Evolutionary conservation across 305 asterid genomes (phyloP), one percentile per base, ranked within the genome.

Genomic region (Solanum hybrid): DNA sequence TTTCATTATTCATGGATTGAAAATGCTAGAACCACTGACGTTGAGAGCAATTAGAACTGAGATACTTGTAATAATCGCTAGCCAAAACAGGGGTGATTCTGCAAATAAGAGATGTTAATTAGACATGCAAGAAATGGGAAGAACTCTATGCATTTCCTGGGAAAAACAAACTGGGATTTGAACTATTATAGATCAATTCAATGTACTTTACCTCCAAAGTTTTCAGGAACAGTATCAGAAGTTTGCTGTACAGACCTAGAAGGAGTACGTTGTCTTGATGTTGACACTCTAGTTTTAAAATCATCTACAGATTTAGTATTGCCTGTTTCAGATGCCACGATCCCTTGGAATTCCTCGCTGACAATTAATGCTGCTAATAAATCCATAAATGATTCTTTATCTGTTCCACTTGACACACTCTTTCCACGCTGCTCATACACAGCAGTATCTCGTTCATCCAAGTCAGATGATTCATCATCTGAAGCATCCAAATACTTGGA

Each of bases 321-420:
- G 83, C 91, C 91, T 11, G 98, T 90, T 89, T 98, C 99, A 32
- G 99, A 96, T 17, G 98, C 90, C 92, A 98, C 96, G 89, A 98
- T 98, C 72, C 98, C 98, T 92, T 92, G 96, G 89, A 98, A 98
- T 92, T 98, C 99, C 91, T 98, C 99, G 88, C 99, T 98, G 80
- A 94, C 97, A 93, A 98, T 90, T 88, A 98, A 90, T 17, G 98
- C 98, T 4, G 98, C 95, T 72, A 98, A 92, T 89, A 95, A 97
- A 92, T 96, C 94, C 96, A 97, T 94, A 90, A 98, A 94, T 61
- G 99, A 95, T 82, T 97, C 99, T 61, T 94, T 94, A 32, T 94
- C 96, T 26, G 95, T 77, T 90, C 91, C 92, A 70, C 77, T 93
- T 72, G 88, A 36, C 29, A 91, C 89, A 81, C 91, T 93, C 79